Percentiles rank a stretch among this genome's conserved stretches.
These are phyloP conservation scores for Acacia confusa DNA, from an alignment of 306 rosid genomes.

Conservation along the genomic window DNA sequence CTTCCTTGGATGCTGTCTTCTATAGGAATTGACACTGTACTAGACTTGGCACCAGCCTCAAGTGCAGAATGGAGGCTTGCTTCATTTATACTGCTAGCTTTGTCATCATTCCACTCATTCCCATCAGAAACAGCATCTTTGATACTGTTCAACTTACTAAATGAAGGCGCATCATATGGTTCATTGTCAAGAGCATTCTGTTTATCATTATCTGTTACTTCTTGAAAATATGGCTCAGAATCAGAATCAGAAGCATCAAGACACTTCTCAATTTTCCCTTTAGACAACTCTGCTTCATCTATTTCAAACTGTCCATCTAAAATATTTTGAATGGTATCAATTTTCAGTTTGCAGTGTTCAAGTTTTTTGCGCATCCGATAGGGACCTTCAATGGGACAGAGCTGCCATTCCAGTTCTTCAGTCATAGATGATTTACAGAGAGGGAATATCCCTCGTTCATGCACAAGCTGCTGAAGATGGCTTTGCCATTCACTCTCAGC, in stretches of 20 bases:
- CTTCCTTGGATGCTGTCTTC: slow-evolving; percentile 76
- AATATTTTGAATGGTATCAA: slow-evolving; percentile 82
- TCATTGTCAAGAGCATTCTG: slow-evolving; percentile 65
- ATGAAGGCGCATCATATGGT: slow-evolving; percentile 56
- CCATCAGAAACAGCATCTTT: slow-evolving; percentile 63
- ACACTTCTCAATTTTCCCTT: slow-evolving; percentile 55
- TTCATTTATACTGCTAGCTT: slow-evolving; percentile 84
- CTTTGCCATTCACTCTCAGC: slow-evolving; percentile 99
- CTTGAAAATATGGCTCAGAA: slow-evolving; percentile 55
- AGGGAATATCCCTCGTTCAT: slow-evolving; percentile 96
- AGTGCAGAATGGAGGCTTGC: slow-evolving; percentile 97
- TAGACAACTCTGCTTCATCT: slow-evolving; percentile 58
- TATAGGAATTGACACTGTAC: slow-evolving; percentile 67
- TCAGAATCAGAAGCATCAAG: slow-evolving; percentile 61
- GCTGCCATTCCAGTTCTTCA: slow-evolving; percentile 90
- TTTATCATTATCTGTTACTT: slow-evolving; percentile 51
- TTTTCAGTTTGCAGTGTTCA: slow-evolving; percentile 80
- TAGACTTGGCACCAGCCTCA: slow-evolving; percentile 88
- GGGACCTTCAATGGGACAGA: slow-evolving; percentile 99
- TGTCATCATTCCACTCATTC: slow-evolving; percentile 92
- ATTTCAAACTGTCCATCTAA: slow-evolving; percentile 84
- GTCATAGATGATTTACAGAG: slow-evolving; percentile 53
- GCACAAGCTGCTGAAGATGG: slow-evolving; percentile 96
- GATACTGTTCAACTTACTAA: slow-evolving; percentile 30
- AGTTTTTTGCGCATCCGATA: slow-evolving; percentile 98